phyloP scores from a whole-genome alignment of 2,329 filamentous ascomycete species.

The Tolypocladium sp. region DNA sequence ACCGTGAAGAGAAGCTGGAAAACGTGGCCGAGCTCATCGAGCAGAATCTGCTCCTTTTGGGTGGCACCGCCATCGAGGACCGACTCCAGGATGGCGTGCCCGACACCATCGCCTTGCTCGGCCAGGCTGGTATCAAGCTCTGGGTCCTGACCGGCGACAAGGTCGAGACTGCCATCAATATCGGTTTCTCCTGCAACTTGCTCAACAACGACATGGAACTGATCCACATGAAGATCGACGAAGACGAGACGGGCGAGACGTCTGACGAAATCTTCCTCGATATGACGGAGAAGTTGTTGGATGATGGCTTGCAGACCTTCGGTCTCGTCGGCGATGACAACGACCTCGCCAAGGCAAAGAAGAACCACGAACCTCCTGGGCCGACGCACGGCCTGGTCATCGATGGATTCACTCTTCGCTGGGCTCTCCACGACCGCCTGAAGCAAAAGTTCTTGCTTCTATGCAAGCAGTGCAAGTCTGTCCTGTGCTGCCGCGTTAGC shows the following conservation, averaged over 20 bases:
- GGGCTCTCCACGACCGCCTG: constrained; percentile 72
- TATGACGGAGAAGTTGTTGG: constrained; percentile 60
- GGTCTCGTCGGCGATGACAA: constrained; percentile 75
- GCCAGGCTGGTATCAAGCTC: constrained; percentile 90
- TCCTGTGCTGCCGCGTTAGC: constrained; percentile 94
- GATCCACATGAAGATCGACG: constrained; percentile 77
- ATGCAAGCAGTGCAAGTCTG: constrained; percentile 94
- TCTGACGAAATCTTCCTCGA: constrained; percentile 41
- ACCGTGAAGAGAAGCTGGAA: constrained; percentile 90
- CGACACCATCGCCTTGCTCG: constrained; percentile 86
- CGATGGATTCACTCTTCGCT: constrained; percentile 85
- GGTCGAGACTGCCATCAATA: constrained; percentile 98
- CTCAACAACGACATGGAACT: constrained; percentile 97
- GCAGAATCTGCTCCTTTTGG: constrained; percentile 76
- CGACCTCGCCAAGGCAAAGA: constrained; percentile 69
- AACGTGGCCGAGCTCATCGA: constrained; percentile 85
- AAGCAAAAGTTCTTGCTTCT: constrained; percentile 90
- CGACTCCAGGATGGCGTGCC: constrained; percentile 93
- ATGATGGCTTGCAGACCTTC: constrained; percentile 64
- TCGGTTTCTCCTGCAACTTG: constrained; percentile 96
- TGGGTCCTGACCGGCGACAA: constrained; percentile 99
- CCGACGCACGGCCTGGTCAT: constrained; percentile 90
- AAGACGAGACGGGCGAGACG: constrained; percentile 50
- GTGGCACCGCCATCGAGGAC: constrained; percentile 96
- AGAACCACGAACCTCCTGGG: constrained; percentile 76